Evolutionary conservation across 148 eudicot species (phyloP), one percentile per base, ranked within the genome.

Genomic region (Talinum fruticosum): DNA sequence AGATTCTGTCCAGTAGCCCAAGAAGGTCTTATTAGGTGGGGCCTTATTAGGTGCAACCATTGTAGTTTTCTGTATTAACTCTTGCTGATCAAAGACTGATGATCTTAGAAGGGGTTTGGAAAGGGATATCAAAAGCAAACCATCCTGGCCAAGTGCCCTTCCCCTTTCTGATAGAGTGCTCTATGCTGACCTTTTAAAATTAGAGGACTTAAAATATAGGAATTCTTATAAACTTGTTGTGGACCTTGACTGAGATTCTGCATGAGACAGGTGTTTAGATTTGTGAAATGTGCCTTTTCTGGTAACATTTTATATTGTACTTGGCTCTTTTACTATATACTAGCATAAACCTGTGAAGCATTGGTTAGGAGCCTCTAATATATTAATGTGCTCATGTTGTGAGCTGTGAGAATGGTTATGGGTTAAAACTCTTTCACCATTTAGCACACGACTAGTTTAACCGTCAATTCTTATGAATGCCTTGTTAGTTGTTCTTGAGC

Each of bases 1-100:
- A 67, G 91, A 84, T 85, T 92, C 93, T 0, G 98, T 94, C 98
- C 98, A 94, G 85, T 94, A 89, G 82, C 90, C 84, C 35, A 82
- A 82, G 79, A 90, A 94, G 66, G 93, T 92, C 69, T 81, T 90
- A n/a, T n/a, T n/a, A n/a, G n/a, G n/a, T 41, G 57, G n/a, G 57
- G 3, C n/a, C n/a, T 51, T 51, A 51, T 16, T 3, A 18, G 23
- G 18, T 51, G 57, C 23, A 18, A 23, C 23, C 23, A 19, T 3
- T 19, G 21, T 51, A 0, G 57, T 6, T 51, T 21, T 51, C 57
- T 18, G 57, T 2, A 2, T 51, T 51, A 18, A 51, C 57, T n/a
- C 0, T 19, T 51, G 57, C n/a, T 51, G 23, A 3, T 51, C 4
- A 51, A n/a, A 16, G 21, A 51, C 6, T 16, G 2, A 16, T 16